These are phyloP conservation scores for Yarrowia hollandica DNA, from an alignment of 805 yeast genomes.

Conservation along the genomic window DNA sequence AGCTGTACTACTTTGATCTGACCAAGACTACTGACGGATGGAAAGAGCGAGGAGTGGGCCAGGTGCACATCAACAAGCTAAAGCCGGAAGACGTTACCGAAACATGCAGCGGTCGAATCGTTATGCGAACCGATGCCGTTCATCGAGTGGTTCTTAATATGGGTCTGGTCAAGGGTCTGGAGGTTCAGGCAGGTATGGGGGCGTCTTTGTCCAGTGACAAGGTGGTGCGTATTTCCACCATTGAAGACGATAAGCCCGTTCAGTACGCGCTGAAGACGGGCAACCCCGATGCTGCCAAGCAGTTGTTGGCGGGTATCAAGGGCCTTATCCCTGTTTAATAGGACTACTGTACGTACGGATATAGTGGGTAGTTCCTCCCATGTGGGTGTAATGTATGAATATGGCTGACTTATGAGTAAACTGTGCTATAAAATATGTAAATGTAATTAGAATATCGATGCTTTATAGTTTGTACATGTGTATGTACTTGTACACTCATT, in stretches of 20 bases:
- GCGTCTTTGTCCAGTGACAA: conserved; percentile 83
- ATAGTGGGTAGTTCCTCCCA: too few species aligned
- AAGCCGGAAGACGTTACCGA: conserved; percentile 38
- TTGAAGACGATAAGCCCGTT: conserved; percentile 64
- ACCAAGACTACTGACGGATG: conserved; percentile 72
- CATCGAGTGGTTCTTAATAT: conserved; percentile 78
- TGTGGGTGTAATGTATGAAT: too few species aligned
- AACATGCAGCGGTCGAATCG: conserved; percentile 54
- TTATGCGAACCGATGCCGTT: conserved; percentile 89
- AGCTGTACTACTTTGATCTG: conserved; percentile 73
- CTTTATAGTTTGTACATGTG: too few species aligned
- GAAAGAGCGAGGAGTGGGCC: conserved; percentile 94
- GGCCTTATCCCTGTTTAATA: conserved; percentile 31
- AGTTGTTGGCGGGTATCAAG: conserved; percentile 49
- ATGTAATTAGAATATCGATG: too few species aligned
- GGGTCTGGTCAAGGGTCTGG: conserved; percentile 61
- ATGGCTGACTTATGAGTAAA: too few species aligned
- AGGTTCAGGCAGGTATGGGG: conserved; percentile 75
- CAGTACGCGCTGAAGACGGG: conserved; percentile 82
- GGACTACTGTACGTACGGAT: background rate
- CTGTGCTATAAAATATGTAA: too few species aligned
- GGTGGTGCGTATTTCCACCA: conserved; percentile 70
- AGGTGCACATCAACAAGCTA: conserved; percentile 69
- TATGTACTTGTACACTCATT: too few species aligned
- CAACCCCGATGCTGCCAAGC: conserved; percentile 58